Evolutionary conservation across 1,284 basidiomycete species (phyloP), one percentile per base, ranked within the genome.

Genomic region (Ceratobasidium sp.): DNA sequence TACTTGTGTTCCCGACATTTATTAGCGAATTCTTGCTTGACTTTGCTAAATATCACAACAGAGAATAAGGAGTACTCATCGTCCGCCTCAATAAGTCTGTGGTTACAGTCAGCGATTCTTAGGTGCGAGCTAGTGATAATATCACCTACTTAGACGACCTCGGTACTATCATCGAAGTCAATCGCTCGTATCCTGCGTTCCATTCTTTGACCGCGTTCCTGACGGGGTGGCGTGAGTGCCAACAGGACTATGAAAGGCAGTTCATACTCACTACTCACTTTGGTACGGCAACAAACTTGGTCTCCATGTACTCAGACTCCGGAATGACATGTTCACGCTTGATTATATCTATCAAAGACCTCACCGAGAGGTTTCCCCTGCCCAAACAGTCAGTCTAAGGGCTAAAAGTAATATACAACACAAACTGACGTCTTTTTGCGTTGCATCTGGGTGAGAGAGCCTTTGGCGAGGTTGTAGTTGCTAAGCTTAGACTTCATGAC

Each of bases 1-100:
- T 80, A 97, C 95, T 98, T 99, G 86, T 95, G 93, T 85, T 99
- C 98, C 80, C 98, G 88, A 83, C 96, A 97, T 85, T 96, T 97
- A 86, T 98, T 96, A 3, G 93, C 86, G 84, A 97, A 99, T 78
- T 98, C 94, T 81, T 99, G 97, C 82, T 94, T 92, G 66, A 96
- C 91, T 82, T 95, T 93, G 82, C 92, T 92, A 89, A 99, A 99
- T 40, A 99, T 88, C 38, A 97, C 95, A 1, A 96, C 96, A 48
- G 91, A 90, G 83, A 94, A 96, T 23, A 99, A 88, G 23, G 90
- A 89, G 84, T 92, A 99, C 81, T 99, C 98, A 78, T 96, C 93
- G 83, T 99, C 98, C 46, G 92, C 88, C 1, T 92, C 87, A 65
- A 99, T 89, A 80, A 88, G 85, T 70, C 87, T 88, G 83, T 50